A percentile compares a stretch with the other conserved stretches of the same genome.
phyloP scores from a whole-genome alignment of 2,329 filamentous ascomycete species.

The Trichophyton rubrum region DNA sequence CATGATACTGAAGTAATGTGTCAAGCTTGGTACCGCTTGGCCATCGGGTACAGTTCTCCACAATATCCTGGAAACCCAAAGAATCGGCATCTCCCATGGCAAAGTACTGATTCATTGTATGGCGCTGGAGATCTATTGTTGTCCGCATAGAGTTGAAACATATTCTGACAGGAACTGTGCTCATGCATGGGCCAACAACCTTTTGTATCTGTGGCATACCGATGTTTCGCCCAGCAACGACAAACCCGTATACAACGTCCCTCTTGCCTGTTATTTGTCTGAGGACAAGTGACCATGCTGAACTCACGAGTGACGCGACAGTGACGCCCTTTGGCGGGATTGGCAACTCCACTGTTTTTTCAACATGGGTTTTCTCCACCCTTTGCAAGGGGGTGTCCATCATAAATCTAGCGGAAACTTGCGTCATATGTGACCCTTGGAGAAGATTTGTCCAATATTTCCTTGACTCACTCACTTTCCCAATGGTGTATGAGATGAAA shows the following conservation, averaged over 20 bases:
- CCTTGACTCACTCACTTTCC: neutral
- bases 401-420: conserved; percentile 21
- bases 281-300: conserved; percentile 47
- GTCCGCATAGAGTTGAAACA: conserved; percentile 35
- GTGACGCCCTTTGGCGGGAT: conserved; percentile 38
- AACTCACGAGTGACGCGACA: conserved; percentile 45
- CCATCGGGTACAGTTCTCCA: conserved; percentile 4
- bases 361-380: neutral
- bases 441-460: conserved; percentile 7
- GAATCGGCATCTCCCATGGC: conserved; percentile 1
- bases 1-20: conserved; percentile 9
- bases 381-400: neutral
- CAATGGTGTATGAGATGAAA: conserved; percentile 5
- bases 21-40: neutral
- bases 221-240: conserved; percentile 46
- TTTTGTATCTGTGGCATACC: conserved; percentile 37
- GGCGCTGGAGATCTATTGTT: conserved; percentile 33
- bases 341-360: neutral
- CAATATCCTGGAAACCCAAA: conserved; percentile 5
- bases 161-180: conserved; percentile 48
- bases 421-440: conserved; percentile 1
- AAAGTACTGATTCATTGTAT: conserved; percentile 39
- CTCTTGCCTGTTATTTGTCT: conserved; percentile 33
- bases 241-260: conserved; percentile 49
- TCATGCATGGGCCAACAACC: conserved; percentile 48